Evolutionary conservation across 2,329 filamentous ascomycete species (phyloP).

Genomic region (Colletotrichum sp.): DNA sequence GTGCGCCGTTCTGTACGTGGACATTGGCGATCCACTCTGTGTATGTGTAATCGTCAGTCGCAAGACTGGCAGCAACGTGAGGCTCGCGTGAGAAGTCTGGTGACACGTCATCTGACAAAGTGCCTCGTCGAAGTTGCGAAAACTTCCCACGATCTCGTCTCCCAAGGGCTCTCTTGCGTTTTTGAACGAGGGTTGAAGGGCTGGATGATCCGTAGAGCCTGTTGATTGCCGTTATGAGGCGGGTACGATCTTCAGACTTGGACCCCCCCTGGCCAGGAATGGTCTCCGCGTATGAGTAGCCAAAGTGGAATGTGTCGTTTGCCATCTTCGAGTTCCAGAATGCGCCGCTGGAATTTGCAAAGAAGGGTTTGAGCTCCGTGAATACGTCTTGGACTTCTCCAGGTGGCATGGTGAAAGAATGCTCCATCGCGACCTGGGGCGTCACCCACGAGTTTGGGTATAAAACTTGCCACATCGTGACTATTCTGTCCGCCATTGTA

Average conservation of each 20-base stretch:
- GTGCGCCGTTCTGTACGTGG: slow-evolving; percentile 62
- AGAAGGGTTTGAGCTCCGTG: slow-evolving; percentile 73
- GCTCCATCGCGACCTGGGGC: slow-evolving; percentile 57
- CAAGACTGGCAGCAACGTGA: neutral
- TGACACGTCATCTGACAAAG: neutral
- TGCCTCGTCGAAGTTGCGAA: slow-evolving; percentile 21
- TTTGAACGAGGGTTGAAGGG: slow-evolving; percentile 22
- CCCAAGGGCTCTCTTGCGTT: neutral
- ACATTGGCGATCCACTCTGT: slow-evolving; percentile 75
- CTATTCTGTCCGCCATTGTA: slow-evolving; percentile 74
- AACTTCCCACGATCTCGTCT: neutral
- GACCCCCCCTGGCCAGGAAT: slow-evolving; percentile 33
- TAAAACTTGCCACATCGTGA: slow-evolving; percentile 79
- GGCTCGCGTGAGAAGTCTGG: neutral
- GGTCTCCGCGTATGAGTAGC: slow-evolving; percentile 77
- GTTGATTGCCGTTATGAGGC: slow-evolving; percentile 62
- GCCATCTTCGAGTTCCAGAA: slow-evolving; percentile 73
- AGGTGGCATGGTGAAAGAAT: slow-evolving; percentile 64
- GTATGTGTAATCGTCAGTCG: slow-evolving; percentile 41
- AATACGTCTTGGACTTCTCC: slow-evolving; percentile 59
- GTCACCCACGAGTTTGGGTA: slow-evolving; percentile 72
- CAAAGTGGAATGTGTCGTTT: slow-evolving; percentile 65
- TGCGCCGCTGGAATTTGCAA: slow-evolving; percentile 56
- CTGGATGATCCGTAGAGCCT: slow-evolving; percentile 41
- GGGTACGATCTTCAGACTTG: slow-evolving; percentile 39